Evolutionary conservation across 2,329 filamentous ascomycete genomes (phyloP), one percentile per base, ranked within the genome.

Genomic region (Fusarium sarcochroum): DNA sequence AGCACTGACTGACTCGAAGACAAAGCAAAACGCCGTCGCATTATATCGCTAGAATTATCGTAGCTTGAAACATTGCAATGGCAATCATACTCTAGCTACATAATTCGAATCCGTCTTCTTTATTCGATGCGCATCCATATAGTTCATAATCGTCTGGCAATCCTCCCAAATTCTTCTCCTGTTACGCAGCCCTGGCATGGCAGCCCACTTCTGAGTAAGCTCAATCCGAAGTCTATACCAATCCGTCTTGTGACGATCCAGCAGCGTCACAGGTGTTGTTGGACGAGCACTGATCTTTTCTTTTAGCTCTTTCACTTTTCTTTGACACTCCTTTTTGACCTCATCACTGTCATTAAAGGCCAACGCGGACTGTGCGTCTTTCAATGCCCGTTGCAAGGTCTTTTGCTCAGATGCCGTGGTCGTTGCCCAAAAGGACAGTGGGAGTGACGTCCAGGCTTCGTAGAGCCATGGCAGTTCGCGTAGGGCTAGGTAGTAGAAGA

Each of bases 381-480:
- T 4, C 18, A 27, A 32, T 9, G 17, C 25, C 7, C 51, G 18
- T 2, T 21, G 20, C 18, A 18, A 9, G 3, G 34, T 35, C 15
- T 17, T 7, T 18, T 58, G 50, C 15, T 46, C 63, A 13, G 21
- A 41, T 14, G 34, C 44, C 6, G 64, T 61, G 6, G 48, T 69
- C 0, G 65, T 65, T 5, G 58, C 46, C 61, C 66, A 72, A 30
- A 57, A 67, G 4, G 69, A 72, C 9, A 64, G 35, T 5, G 58
- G 50, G 3, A 52, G n/a, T 3, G 42, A n/a, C 1, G 44, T 50
- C 65, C 69, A 73, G 14, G 67, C 65, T 34, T 72, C 70, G 11
- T 61, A 71, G 5, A 71, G 9, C 65, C 68, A 72, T 6, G 70
- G 67, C 0, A 45, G 45, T 2, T 66, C 42, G 11, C 57, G 56